phyloP scores from a whole-genome alignment of 2,329 filamentous ascomycete genomes.

The Cyclaneusma minus region DNA sequence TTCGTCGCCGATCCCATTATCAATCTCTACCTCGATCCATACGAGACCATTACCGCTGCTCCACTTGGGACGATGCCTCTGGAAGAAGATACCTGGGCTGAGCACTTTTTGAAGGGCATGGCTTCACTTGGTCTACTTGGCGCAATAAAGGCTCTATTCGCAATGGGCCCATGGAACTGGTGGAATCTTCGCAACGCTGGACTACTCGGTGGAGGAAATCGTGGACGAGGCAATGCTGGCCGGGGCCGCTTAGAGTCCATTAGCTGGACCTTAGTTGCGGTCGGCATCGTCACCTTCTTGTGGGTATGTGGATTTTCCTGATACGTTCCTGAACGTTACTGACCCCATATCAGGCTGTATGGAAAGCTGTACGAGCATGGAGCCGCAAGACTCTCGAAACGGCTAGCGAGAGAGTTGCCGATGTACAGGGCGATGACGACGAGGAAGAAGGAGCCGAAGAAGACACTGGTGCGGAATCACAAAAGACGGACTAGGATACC shows the following conservation, averaged over 20 bases:
- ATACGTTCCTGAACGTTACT: conserved; percentile 1
- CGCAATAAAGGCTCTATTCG: conserved; percentile 64
- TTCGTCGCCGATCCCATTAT: conserved; percentile 90
- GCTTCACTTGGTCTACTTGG: conserved; percentile 81
- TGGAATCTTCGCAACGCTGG: conserved; percentile 54
- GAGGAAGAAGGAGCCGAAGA: conserved; percentile 43
- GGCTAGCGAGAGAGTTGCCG: conserved; percentile 66
- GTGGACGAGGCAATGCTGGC: conserved; percentile 44
- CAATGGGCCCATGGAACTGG: conserved; percentile 62
- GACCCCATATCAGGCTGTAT: conserved; percentile 45
- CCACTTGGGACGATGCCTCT: conserved; percentile 21
- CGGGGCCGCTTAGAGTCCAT: conserved; percentile 65
- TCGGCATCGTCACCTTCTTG: conserved; percentile 70
- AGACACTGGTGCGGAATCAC: conserved; percentile 19
- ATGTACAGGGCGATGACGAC: conserved; percentile 50
- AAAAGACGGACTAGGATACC: conserved; percentile 5
- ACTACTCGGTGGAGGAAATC: conserved; percentile 32
- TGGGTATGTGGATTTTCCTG: conserved; percentile 37
- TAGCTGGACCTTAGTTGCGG: conserved; percentile 61
- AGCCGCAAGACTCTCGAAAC: conserved; percentile 58
- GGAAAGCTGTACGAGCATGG: conserved; percentile 64
- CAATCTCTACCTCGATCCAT: conserved; percentile 71
- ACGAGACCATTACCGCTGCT: conserved; percentile 38
- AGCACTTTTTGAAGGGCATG: conserved; percentile 80
- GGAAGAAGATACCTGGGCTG: conserved; percentile 49